A percentile compares a stretch with the other conserved stretches of the same genome.
These are phyloP conservation scores for Solanum chiquidenum DNA, from an alignment of 257 asterid species.

Conservation along the genomic window DNA sequence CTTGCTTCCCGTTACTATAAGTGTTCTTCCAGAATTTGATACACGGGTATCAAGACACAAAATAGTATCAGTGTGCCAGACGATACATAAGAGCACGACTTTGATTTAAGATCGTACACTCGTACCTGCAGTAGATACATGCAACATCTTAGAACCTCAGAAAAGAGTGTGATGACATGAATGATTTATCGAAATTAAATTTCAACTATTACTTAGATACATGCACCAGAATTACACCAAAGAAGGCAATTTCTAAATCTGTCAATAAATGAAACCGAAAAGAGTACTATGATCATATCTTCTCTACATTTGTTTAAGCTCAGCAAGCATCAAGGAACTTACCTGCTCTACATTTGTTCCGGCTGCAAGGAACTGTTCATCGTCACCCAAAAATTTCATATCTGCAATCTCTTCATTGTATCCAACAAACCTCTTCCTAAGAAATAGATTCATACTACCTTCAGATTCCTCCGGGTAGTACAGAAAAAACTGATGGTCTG, in stretches of 20 bases:
- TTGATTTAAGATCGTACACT: constrained; percentile 80
- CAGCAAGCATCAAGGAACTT: not conserved
- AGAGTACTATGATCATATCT: not conserved
- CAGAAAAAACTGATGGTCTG: too few relatives aligned
- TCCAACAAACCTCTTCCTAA: constrained; percentile 73
- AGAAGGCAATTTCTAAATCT: not conserved
- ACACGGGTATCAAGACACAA: constrained; percentile 79
- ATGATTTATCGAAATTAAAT: not conserved
- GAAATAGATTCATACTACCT: constrained; percentile 35
- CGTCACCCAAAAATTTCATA: constrained; percentile 91
- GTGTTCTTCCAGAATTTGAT: constrained; percentile 52
- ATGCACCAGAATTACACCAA: not conserved
- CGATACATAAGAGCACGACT: constrained; percentile 88
- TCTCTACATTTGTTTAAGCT: too few relatives aligned
- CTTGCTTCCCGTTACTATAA: constrained; percentile 81
- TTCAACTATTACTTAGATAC: not conserved
- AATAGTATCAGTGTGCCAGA: constrained; percentile 81
- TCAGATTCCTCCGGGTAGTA: constrained; percentile 42
- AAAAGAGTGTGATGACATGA: not conserved
- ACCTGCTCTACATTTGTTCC: constrained; percentile 93
- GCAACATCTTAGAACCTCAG: not conserved
- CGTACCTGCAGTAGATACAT: constrained; percentile 43
- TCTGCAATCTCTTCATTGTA: constrained; percentile 90
- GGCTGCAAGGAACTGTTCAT: constrained; percentile 82
- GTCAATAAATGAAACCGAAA: not conserved